Conservation (phyloP, 495 filamentous ascomycete genomes). For the Aspergillus leporis region DNA sequence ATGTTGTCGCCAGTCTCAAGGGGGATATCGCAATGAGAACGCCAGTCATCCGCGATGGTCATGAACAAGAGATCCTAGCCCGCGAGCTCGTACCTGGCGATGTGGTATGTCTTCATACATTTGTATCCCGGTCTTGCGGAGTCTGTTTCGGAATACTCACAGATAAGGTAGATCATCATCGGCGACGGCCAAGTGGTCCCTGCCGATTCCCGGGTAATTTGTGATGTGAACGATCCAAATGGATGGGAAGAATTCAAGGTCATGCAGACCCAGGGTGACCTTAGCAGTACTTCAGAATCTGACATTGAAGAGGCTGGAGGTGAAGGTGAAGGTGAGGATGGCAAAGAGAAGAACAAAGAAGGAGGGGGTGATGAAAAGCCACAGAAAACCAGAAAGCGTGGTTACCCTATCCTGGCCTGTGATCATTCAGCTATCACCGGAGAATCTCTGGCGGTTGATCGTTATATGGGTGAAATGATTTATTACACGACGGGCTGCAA, state of each 20-base stretch:
- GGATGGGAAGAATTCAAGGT: slow-evolving; percentile 65
- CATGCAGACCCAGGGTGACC: slow-evolving; percentile 53
- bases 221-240: slow-evolving; percentile 63
- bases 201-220: slow-evolving; percentile 70
- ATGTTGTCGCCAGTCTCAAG: slow-evolving; percentile 77
- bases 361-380: slow-evolving; percentile 21
- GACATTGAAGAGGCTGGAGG: slow-evolving; percentile 41
- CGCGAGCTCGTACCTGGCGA: slow-evolving; percentile 78
- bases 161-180: slow-evolving; percentile 51
- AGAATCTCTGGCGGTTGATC: slow-evolving; percentile 71
- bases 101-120: slow-evolving; percentile 57
- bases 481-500: slow-evolving; percentile 77
- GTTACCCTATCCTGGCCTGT: slow-evolving; percentile 61
- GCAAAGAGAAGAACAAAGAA: slow-evolving; percentile 12
- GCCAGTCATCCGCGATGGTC: slow-evolving; percentile 63
- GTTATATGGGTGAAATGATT: slow-evolving; percentile 67
- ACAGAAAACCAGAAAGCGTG: slow-evolving; percentile 31
- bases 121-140: background rate
- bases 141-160: slow-evolving; percentile 17
- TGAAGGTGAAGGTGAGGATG: slow-evolving; percentile 16
- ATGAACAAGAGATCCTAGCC: slow-evolving; percentile 66
- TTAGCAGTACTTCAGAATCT: slow-evolving; percentile 54
- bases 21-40: slow-evolving; percentile 80
- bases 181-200: slow-evolving; percentile 74
- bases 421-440: slow-evolving; percentile 76